Conservation (phyloP, 1,284 basidiomycete genomes). For the Naganishia sp. region DNA sequence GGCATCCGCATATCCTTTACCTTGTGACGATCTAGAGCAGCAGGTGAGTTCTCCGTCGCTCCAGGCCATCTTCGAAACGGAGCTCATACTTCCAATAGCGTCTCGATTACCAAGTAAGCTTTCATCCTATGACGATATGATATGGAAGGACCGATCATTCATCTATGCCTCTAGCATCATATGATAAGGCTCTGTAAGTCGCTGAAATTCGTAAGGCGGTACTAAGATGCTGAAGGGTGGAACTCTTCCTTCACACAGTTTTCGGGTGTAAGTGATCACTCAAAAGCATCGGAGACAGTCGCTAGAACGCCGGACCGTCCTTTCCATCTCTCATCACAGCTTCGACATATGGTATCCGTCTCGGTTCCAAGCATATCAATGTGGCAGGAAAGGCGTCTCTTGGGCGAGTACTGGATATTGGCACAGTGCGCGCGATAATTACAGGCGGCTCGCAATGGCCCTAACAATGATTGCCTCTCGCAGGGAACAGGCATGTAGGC, state of each 20-base stretch:
- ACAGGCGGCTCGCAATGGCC: not conserved
- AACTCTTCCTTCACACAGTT: not conserved
- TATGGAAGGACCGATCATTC: not conserved
- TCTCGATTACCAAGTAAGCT: conserved; percentile 14
- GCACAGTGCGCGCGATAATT: not conserved
- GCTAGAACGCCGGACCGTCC: no score
- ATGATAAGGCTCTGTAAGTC: conserved; percentile 14
- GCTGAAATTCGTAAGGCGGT: no score
- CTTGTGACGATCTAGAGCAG: conserved; percentile 24
- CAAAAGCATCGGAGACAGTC: not conserved
- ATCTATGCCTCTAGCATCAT: conserved; percentile 10
- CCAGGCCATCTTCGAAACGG: not conserved
- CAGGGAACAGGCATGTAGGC: conserved; percentile 19
- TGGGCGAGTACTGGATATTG: conserved; percentile 8
- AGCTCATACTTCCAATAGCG: not conserved
- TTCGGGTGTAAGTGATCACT: conserved; percentile 19
- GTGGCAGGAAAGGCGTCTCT: not conserved
- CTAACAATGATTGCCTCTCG: not conserved
- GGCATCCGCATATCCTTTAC: conserved; percentile 4
- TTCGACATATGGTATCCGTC: conserved; percentile 5
- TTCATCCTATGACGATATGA: not conserved
- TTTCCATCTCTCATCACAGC: not conserved
- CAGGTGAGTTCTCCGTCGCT: not conserved
- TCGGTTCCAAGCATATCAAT: no score
- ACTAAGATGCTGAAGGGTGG: no score